Evolutionary conservation across 2,329 filamentous ascomycete species (phyloP).

Genomic region (Talaromyces funiculosus): DNA sequence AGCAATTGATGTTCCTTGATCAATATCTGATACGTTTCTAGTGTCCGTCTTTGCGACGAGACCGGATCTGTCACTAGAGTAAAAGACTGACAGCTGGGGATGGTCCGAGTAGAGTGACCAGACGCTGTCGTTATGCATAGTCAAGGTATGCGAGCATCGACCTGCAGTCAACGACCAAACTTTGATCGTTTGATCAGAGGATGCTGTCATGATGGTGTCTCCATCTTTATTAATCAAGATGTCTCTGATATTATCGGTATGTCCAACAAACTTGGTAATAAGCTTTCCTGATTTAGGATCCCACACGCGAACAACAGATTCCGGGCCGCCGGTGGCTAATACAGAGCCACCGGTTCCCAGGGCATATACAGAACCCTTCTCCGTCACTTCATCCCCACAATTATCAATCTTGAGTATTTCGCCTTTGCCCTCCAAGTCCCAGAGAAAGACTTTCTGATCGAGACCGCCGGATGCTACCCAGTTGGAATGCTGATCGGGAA

Average conservation of each 20-base stretch:
- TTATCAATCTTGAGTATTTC: constrained; percentile 78
- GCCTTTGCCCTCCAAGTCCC: constrained; percentile 85
- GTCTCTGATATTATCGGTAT: constrained; percentile 88
- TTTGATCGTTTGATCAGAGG: constrained; percentile 95
- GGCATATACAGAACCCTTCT: constrained; percentile 95
- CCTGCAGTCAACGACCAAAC: constrained; percentile 95
- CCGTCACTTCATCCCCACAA: constrained; percentile 67
- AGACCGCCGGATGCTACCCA: constrained; percentile 95
- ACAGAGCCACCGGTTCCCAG: constrained; percentile 73
- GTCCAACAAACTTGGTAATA: constrained; percentile 93
- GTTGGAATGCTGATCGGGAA: constrained; percentile 62
- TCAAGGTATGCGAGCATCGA: constrained; percentile 94
- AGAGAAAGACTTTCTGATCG: constrained; percentile 85
- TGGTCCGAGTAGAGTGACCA: constrained; percentile 93
- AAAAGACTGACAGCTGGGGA: constrained; percentile 80
- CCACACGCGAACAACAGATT: constrained; percentile 89
- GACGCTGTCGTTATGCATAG: constrained; percentile 97
- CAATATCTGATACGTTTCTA: constrained; percentile 66
- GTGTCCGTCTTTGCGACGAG: constrained; percentile 96
- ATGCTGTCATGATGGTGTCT: constrained; percentile 88
- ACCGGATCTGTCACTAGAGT: constrained; percentile 88
- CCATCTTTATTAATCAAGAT: constrained; percentile 84
- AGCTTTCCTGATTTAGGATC: constrained; percentile 82
- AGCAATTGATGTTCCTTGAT: constrained; percentile 86
- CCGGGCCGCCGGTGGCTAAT: constrained; percentile 85